phyloP scores from a whole-genome alignment of 805 yeast species.

The Metschnikowia henanensis region DNA sequence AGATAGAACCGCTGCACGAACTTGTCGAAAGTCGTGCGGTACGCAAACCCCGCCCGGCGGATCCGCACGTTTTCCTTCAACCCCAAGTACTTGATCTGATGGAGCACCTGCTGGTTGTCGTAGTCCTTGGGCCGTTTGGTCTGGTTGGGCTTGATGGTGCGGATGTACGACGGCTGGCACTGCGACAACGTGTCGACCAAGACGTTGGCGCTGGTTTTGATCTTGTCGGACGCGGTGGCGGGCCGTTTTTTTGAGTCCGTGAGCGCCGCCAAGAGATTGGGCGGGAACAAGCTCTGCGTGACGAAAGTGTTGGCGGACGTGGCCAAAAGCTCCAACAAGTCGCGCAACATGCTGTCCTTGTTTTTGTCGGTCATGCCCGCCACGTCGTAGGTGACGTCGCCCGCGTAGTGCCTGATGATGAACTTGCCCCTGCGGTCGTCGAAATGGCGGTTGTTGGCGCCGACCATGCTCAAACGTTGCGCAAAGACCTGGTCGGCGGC shows the following conservation, averaged over 20 bases:
- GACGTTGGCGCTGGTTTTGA: conserved; percentile 86
- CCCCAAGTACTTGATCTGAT: conserved; percentile 94
- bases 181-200: conserved; percentile 85
- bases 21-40: conserved; percentile 93
- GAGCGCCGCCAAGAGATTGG: conserved; percentile 32
- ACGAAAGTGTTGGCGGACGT: conserved; percentile 72
- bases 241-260: conserved; percentile 74
- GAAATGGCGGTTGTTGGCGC: conserved; percentile 77
- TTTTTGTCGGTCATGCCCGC: conserved; percentile 93
- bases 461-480: conserved; percentile 83
- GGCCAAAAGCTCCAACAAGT: conserved; percentile 74
- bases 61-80: conserved; percentile 95
- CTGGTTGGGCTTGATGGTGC: conserved; percentile 97
- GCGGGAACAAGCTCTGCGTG: conserved; percentile 49
- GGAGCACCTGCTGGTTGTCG: conserved; percentile 85
- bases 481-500: conserved; percentile 98
- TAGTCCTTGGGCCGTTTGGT: conserved; percentile 88
- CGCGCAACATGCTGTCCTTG: conserved; percentile 90
- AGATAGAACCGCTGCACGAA: conserved; percentile 93
- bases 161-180: conserved; percentile 93
- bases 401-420: conserved; percentile 94
- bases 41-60: conserved; percentile 98
- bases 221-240: conserved; percentile 95
- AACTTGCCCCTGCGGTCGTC: conserved; percentile 87
- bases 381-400: conserved; percentile 94